Conservation (phyloP, 2,329 filamentous ascomycete genomes). For the Colletotrichum tabaci region DNA sequence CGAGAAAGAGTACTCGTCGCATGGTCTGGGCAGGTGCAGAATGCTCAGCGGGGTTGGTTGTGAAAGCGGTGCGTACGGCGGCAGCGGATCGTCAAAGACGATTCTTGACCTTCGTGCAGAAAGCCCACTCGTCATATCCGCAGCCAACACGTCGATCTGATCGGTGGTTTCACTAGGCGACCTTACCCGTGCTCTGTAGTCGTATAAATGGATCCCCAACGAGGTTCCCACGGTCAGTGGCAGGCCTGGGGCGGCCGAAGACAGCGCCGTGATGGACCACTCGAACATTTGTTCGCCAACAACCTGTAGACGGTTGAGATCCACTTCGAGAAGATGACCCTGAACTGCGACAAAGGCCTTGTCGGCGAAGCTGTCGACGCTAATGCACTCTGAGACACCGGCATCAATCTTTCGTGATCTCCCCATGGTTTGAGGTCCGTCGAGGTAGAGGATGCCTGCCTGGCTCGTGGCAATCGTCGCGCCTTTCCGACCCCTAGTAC, state of each 20-base stretch:
- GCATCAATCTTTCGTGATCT: slow-evolving; percentile 78
- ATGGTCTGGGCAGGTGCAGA: slow-evolving; percentile 78
- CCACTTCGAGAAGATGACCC: slow-evolving; percentile 83
- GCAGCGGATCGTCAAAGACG: slow-evolving; percentile 68
- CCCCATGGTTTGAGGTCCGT: slow-evolving; percentile 61
- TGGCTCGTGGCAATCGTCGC: slow-evolving; percentile 76
- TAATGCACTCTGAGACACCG: slow-evolving; percentile 85
- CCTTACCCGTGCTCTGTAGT: slow-evolving; percentile 70
- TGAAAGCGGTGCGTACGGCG: slow-evolving; percentile 79
- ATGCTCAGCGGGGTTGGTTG: slow-evolving; percentile 88
- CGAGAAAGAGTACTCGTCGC: slow-evolving; percentile 69
- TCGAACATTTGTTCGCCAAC: slow-evolving; percentile 81
- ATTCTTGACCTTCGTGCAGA: slow-evolving; percentile 46
- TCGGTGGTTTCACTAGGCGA: slow-evolving; percentile 48
- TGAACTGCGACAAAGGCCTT: slow-evolving; percentile 87
- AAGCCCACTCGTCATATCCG: slow-evolving; percentile 53
- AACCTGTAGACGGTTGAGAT: slow-evolving; percentile 80
- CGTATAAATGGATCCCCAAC: slow-evolving; percentile 85
- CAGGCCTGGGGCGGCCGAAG: slow-evolving; percentile 73
- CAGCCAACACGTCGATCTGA: slow-evolving; percentile 36
- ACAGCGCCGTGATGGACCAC: slow-evolving; percentile 87
- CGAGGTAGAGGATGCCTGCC: slow-evolving; percentile 76
- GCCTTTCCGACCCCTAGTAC: slow-evolving; percentile 68
- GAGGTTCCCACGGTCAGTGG: slow-evolving; percentile 90
- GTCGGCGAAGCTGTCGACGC: slow-evolving; percentile 77